Evolutionary conservation across 2,329 filamentous ascomycete species (phyloP), one percentile per base, ranked within the genome.

Genomic region (Exutisphaerella laricina): DNA sequence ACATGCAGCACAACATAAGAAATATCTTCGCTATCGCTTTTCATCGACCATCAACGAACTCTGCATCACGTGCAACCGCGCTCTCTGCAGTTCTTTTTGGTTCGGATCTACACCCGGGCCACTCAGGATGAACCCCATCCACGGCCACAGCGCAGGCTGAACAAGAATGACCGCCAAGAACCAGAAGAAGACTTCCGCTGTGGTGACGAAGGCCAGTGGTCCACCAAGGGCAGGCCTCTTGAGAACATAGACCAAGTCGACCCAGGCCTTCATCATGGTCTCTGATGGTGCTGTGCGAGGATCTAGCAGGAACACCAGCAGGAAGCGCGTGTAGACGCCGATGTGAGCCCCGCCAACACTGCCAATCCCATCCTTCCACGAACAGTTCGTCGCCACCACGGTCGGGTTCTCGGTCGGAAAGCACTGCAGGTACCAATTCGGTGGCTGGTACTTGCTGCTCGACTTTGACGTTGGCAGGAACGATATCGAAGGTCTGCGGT

Each of bases 71-170:
- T 23, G 26, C 16, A 18, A 17, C 22, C 28, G 33, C 21, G 17
- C 17, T 18, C 32, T 44, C 20, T 40, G 38, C 28, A 29, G 23
- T 12, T 18, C 38, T 25, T 23, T 39, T 10, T 28, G 28, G 13
- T 38, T 32, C 18, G 41, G 34, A 14, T 39, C 28, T 25, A 38
- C 30, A 4, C 44, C 47, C 2, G 47, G 47, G 8, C 88, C 87
- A 46, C 82, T 84, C 57, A 94, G 80, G 10, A 94, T 85, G 60
- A 94, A 94, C 0, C 81, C 61, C 0, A 82, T 84, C 87, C 87
- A 94, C 69, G 92, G 94, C 86, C 87, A 94, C 9, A 87, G 71
- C 63, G 92, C 92, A 0, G 88, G 88, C 59, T 94, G 94, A 54
- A 92, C 74, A 4, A 74, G 69, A 29, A 90, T 79, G 43, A 83